Percentiles rank a stretch among this genome's conserved stretches.
Evolutionary conservation across 768 basidiomycete genomes (phyloP).

Genomic region (Tulasnella sp.): DNA sequence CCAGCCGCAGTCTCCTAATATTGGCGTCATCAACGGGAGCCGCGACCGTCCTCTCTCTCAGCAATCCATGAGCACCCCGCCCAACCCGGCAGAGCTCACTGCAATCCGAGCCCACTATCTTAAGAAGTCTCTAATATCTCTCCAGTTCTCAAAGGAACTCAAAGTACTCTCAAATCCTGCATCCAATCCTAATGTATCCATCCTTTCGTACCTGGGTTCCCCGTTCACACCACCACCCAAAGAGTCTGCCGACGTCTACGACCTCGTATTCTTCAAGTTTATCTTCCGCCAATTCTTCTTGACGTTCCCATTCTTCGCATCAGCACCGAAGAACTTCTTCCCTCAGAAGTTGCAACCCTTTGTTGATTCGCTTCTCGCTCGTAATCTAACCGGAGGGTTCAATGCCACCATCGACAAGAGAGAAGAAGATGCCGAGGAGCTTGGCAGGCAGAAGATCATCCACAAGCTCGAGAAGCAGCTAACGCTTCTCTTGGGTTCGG

Average conservation of each 20-base stretch:
- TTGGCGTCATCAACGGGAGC: background rate
- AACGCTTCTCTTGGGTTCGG: conserved; percentile 72
- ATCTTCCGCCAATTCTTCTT: conserved; percentile 90
- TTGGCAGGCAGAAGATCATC: conserved; percentile 63
- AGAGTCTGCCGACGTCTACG: conserved; percentile 44
- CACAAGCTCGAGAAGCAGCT: conserved; percentile 81
- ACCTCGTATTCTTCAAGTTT: conserved; percentile 85
- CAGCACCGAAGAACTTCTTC: conserved; percentile 89
- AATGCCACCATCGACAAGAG: conserved; percentile 33
- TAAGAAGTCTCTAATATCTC: conserved; percentile 88
- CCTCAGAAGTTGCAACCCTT: conserved; percentile 94
- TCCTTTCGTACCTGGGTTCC: conserved; percentile 81
- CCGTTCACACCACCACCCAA: conserved; percentile 75
- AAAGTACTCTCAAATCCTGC: conserved; percentile 52
- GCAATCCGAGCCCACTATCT: conserved; percentile 95
- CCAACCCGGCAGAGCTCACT: conserved; percentile 46
- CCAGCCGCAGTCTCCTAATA: background rate
- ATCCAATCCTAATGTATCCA: conserved; percentile 47
- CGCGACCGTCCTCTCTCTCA: background rate
- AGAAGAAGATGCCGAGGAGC: conserved; percentile 50
- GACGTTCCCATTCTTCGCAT: conserved; percentile 90
- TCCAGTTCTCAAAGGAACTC: conserved; percentile 81
- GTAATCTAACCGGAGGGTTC: conserved; percentile 54
- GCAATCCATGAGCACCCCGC: conserved; percentile 8
- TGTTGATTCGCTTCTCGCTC: conserved; percentile 71